Percentiles rank a stretch among this genome's conserved stretches.
Evolutionary conservation across 2,329 filamentous ascomycete species (phyloP).

Genomic region (Escovopsis sp.): DNA sequence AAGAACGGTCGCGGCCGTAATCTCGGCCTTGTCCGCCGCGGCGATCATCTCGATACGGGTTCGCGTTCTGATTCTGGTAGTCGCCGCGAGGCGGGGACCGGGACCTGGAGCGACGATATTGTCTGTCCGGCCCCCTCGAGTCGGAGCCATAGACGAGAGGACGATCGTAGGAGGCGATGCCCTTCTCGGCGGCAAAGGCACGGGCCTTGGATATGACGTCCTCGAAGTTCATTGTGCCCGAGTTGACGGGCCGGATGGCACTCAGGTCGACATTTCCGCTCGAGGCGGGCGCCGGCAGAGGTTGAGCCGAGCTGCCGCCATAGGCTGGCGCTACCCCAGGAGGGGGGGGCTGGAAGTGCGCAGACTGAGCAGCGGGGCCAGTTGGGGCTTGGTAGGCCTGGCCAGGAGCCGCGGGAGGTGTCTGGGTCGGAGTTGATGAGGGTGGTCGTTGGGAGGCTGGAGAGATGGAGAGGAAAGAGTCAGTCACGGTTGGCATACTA

Average conservation of each 20-base stretch:
- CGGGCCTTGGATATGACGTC: conserved; percentile 77
- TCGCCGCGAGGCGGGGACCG: conserved; percentile 60
- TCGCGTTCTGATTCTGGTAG: conserved; percentile 56
- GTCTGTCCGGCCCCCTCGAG: conserved; percentile 24
- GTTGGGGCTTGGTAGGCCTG: conserved; percentile 26
- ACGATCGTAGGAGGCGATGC: conserved; percentile 49
- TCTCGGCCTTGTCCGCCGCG: conserved; percentile 39
- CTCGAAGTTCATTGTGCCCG: conserved; percentile 68
- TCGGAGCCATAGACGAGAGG: conserved; percentile 31
- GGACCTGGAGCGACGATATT: conserved; percentile 53
- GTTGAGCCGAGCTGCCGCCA: conserved; percentile 25
- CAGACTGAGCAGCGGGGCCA: conserved; percentile 17
- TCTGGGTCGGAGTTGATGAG: conserved; percentile 27
- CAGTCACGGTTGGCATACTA: background rate
- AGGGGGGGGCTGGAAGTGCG: conserved; percentile 23
- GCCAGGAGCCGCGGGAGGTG: conserved; percentile 22
- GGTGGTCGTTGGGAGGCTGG: conserved; percentile 31
- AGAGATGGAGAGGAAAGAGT: background rate
- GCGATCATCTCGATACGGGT: conserved; percentile 75
- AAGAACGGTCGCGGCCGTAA: conserved; percentile 54
- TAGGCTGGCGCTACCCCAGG: conserved; percentile 11
- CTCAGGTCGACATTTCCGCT: conserved; percentile 71
- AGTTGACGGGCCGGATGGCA: conserved; percentile 62
- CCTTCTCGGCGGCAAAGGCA: conserved; percentile 67
- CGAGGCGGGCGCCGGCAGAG: conserved; percentile 51